Evolutionary conservation across 768 basidiomycete genomes (phyloP).

Genomic region (Lyophyllum decastes): DNA sequence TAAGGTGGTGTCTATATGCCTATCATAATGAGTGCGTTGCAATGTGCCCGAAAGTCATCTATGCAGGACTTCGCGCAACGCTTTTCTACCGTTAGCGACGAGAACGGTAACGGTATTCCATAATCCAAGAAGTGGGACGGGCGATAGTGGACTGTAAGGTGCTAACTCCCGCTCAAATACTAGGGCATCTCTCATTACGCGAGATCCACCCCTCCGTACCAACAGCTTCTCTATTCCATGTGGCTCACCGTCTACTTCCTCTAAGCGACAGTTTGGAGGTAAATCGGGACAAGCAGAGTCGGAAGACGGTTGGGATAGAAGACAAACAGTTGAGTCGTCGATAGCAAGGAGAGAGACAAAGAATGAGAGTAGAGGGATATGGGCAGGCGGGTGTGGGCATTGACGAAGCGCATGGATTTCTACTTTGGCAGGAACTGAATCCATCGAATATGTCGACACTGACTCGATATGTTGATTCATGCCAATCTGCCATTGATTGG

Average conservation of each 20-base stretch:
- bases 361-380: conserved; percentile 37
- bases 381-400: conserved; percentile 28
- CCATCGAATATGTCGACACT: not conserved
- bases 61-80: conserved; percentile 1
- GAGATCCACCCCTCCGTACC: not conserved
- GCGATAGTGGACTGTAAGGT: not conserved
- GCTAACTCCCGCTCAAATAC: not conserved
- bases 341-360: conserved; percentile 34
- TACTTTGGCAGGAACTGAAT: not conserved
- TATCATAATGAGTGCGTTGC: not conserved
- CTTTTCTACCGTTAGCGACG: conserved; percentile 8
- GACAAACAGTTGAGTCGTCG: conserved; percentile 38
- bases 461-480: not conserved
- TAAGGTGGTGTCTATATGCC: not conserved
- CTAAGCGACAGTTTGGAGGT: not conserved
- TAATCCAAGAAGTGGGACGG: conserved; percentile 1
- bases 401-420: not conserved
- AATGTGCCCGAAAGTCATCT: not conserved
- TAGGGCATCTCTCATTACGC: not conserved
- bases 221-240: conserved; percentile 4
- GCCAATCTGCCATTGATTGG: not conserved
- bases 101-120: conserved; percentile 10
- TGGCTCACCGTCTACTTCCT: not conserved
- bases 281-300: conserved; percentile 26
- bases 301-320: conserved; percentile 31